Evolutionary conservation across 2,329 filamentous ascomycete species (phyloP).

Genomic region (Akanthomyces lecanii): DNA sequence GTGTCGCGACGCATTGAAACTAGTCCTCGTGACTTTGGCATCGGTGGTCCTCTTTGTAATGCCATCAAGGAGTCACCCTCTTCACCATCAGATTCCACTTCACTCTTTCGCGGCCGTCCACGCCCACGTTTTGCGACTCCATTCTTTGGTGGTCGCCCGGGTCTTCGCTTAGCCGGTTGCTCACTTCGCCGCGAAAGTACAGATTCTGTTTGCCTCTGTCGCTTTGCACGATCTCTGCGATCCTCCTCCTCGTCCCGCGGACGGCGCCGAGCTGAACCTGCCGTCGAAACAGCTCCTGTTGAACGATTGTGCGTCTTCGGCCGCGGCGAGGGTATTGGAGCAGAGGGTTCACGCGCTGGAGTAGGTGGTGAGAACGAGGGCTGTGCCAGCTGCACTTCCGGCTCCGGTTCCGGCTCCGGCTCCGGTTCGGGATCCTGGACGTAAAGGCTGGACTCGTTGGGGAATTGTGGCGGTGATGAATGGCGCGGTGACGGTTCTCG

Average conservation of each 20-base stretch:
- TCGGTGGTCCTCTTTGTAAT: conserved; percentile 45
- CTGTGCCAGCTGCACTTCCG: neutral
- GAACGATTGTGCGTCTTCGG: conserved; percentile 4
- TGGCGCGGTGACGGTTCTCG: neutral
- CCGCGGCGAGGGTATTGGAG: neutral
- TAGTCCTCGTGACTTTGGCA: conserved; percentile 45
- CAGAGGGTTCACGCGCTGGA: neutral
- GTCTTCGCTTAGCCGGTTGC: conserved; percentile 13
- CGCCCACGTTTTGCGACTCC: conserved; percentile 10
- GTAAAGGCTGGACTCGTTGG: neutral
- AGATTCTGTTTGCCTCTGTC: conserved; percentile 9
- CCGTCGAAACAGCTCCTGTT: neutral
- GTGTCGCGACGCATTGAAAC: conserved; percentile 41
- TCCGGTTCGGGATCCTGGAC: conserved; percentile 19
- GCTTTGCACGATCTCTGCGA: neutral
- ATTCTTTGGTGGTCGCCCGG: conserved; percentile 15
- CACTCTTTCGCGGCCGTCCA: conserved; percentile 12
- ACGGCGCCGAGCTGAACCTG: neutral
- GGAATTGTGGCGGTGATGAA: neutral
- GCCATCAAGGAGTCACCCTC: conserved; percentile 36
- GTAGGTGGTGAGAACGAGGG: neutral
- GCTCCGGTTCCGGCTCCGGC: conserved; percentile 5
- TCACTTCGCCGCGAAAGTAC: conserved; percentile 1
- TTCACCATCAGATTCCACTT: conserved; percentile 25
- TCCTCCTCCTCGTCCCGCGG: neutral